These are phyloP conservation scores for Paecilomyces niveus DNA, from an alignment of 2,329 filamentous ascomycete genomes.

Conservation along the genomic window DNA sequence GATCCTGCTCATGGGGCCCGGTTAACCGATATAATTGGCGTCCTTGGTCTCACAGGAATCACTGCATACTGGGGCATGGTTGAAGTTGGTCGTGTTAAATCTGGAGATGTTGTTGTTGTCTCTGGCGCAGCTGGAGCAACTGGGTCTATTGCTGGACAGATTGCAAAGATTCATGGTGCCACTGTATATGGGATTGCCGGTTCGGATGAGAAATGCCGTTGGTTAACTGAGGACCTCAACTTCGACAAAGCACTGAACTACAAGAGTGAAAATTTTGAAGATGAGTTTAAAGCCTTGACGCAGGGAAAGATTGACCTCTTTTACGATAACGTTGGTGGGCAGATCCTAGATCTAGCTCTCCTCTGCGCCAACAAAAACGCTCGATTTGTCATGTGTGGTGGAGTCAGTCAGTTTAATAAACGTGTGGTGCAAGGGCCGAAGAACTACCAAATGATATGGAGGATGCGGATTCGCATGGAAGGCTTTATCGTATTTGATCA, in stretches of 20 bases:
- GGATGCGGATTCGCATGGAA: too few relatives aligned
- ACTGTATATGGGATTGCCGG: conserved; percentile 48
- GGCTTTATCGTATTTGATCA: too few relatives aligned
- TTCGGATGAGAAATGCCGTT: conserved; percentile 45
- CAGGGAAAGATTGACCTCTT: conserved; percentile 46
- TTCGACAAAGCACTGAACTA: conserved; percentile 52
- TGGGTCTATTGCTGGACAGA: conserved; percentile 45
- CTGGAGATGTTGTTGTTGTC: conserved; percentile 38
- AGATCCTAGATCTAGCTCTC: neutral
- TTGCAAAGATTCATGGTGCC: conserved; percentile 45
- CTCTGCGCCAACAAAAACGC: too few relatives aligned
- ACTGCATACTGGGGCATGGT: conserved; percentile 44
- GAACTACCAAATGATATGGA: too few relatives aligned
- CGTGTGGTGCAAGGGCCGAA: too few relatives aligned
- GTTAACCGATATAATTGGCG: too few relatives aligned
- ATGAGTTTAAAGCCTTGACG: conserved; percentile 42
- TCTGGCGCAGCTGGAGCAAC: conserved; percentile 44
- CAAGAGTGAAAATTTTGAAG: conserved; percentile 40
- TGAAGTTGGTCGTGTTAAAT: conserved; percentile 30
- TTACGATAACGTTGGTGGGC: conserved; percentile 22
- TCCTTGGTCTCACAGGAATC: too few relatives aligned
- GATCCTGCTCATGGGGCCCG: too few relatives aligned
- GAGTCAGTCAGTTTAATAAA: too few relatives aligned
- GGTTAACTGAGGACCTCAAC: conserved; percentile 47
- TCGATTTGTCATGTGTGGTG: too few relatives aligned